These are phyloP conservation scores for Bullera alba DNA, from an alignment of 768 basidiomycete species.

Conservation along the genomic window DNA sequence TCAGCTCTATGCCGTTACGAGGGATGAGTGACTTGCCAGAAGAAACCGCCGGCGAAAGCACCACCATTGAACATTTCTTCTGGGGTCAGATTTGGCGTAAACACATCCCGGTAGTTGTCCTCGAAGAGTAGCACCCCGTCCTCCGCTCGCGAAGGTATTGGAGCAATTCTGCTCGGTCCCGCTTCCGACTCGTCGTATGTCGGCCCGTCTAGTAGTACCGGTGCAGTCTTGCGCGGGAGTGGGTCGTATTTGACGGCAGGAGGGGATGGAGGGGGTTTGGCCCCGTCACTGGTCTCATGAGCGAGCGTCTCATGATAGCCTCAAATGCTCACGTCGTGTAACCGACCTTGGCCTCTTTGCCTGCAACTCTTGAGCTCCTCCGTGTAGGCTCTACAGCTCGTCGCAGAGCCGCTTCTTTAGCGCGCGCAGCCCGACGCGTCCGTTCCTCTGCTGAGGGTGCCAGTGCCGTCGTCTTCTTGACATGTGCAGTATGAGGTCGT, in stretches of 20 bases:
- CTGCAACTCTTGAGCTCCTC: constrained; percentile 1
- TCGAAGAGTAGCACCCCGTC: constrained; percentile 40
- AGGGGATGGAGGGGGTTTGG: not conserved
- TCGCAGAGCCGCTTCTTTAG: constrained; percentile 5
- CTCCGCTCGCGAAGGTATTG: constrained; percentile 15
- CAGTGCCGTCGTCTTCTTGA: not conserved
- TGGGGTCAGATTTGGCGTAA: constrained; percentile 44
- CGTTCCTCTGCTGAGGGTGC: constrained; percentile 3
- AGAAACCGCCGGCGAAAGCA: constrained; percentile 44
- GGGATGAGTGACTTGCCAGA: constrained; percentile 18
- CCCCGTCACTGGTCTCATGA: not conserved
- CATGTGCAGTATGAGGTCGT: not conserved
- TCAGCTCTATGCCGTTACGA: not conserved
- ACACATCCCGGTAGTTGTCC: constrained; percentile 34
- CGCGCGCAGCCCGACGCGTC: constrained; percentile 1
- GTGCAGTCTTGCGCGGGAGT: constrained; percentile 10
- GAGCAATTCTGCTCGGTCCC: constrained; percentile 2
- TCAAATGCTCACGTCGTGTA: not conserved
- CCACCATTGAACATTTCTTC: constrained; percentile 43
- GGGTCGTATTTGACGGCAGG: constrained; percentile 1
- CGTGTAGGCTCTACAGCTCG: constrained; percentile 8
- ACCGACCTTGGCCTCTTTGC: not conserved
- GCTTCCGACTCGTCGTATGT: constrained; percentile 8
- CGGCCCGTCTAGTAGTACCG: constrained; percentile 17
- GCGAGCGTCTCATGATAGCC: not conserved